Evolutionary conservation across 2,329 filamentous ascomycete genomes (phyloP), one percentile per base, ranked within the genome.

Genomic region (Xylogone sp.): DNA sequence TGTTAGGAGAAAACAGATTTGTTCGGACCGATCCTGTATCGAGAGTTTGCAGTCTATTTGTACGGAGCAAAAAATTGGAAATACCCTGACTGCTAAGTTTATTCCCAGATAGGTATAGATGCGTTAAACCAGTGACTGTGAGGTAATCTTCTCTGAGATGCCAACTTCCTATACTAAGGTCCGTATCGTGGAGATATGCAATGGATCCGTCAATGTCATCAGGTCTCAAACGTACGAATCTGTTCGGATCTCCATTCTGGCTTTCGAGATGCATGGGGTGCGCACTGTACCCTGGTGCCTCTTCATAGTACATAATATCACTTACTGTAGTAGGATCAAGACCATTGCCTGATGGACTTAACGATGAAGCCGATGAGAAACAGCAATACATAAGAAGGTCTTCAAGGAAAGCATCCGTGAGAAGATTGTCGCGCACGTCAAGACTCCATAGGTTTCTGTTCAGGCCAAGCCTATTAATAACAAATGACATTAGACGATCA

Each of bases 51-150:
- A 86, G 59, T 7, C 72, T 7, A 75, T 79, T 7, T 65, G 66
- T 7, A 1, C 56, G 59, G 16, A 68, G 65, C 1, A 85, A 60
- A 3, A 83, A 55, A 16, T 60, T 67, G 42, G 70, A 65, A 2
- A 82, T 48, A 0, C 73, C 76, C 1, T 64, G 50, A 0, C 69
- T 62, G 0, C 78, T 76, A 39, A 84, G 61, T 1, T 60, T 58
- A 51, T 80, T 84, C 29, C 68, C 67, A 22, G 77, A 78, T 10
- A 86, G 54, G 46, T 75, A 72, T 16, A 86, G 63, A 56, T 84
- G 81, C 0, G 81, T 82, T 44, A 84, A 59, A 2, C 72, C 73
- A 13, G 59, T 62, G 3, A 39, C 34, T 16, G 34, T 16, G 13
- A 39, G n/a, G n/a, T 39, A 39, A 39, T 39, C 34, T 39, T 13